Percentiles rank a stretch among this genome's conserved stretches.
Conservation (phyloP, 2,329 filamentous ascomycete species). For the Nakataea oryzae region DNA sequence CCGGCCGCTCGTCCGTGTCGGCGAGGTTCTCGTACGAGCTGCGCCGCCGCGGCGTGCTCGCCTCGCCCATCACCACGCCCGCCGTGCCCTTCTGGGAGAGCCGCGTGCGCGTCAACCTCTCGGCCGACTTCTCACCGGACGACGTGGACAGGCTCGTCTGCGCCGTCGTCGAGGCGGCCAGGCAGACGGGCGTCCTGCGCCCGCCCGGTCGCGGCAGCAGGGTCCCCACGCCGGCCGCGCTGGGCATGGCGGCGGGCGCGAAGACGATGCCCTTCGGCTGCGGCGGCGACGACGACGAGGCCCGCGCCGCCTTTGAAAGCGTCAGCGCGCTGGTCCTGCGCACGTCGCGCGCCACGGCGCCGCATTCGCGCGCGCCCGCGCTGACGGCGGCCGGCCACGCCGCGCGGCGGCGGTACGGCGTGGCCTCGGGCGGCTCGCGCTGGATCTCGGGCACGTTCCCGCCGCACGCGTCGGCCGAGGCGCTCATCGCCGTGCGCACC, state of each 20-base stretch:
- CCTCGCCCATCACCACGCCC: slow-evolving; percentile 3
- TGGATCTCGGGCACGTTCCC: slow-evolving; percentile 8
- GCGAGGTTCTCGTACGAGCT: slow-evolving; percentile 6
- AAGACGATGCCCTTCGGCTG: background rate
- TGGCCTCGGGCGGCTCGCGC: slow-evolving; percentile 6
- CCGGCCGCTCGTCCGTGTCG: slow-evolving; percentile 6
- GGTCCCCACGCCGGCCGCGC: background rate
- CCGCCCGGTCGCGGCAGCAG: background rate
- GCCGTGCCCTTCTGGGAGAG: slow-evolving; percentile 7
- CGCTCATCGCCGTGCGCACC: slow-evolving; percentile 3
- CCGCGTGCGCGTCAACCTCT: slow-evolving; percentile 9
- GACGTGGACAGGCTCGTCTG: slow-evolving; percentile 6
- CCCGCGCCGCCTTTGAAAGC: background rate
- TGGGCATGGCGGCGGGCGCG: background rate
- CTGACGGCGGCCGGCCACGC: slow-evolving; percentile 5
- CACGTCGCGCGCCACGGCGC: too few species aligned
- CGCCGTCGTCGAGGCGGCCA: slow-evolving; percentile 2
- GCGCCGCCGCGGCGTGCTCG: slow-evolving; percentile 4
- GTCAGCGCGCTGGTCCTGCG: background rate
- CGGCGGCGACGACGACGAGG: background rate
- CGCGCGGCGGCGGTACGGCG: slow-evolving; percentile 5
- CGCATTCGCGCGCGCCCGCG: background rate
- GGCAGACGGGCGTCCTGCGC: background rate
- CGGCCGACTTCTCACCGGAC: slow-evolving; percentile 5
- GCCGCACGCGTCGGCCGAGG: slow-evolving; percentile 6